These are phyloP conservation scores for Colletotrichum phormii DNA, from an alignment of 2,329 filamentous ascomycete species.

Conservation along the genomic window DNA sequence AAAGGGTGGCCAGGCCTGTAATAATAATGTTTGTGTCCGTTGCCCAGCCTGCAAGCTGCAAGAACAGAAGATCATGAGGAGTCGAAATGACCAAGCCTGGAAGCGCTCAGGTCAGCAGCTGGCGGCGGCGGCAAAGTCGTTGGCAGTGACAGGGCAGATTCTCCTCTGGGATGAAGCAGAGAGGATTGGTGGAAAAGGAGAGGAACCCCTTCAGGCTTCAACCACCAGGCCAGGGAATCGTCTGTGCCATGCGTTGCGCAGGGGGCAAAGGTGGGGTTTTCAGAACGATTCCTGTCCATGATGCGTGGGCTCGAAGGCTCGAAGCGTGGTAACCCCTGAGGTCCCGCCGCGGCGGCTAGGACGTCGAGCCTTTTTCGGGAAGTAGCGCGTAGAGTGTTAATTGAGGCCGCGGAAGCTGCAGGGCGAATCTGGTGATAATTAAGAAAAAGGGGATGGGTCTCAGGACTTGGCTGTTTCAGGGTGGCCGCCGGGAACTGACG, in stretches of 20 bases:
- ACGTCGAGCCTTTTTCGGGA: constrained; percentile 23
- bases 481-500: constrained; percentile 28
- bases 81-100: background rate
- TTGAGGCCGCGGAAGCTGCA: constrained; percentile 25
- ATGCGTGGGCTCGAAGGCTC: no score
- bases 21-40: constrained; percentile 3
- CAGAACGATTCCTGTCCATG: background rate
- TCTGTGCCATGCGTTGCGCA: constrained; percentile 11
- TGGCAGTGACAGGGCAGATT: no score
- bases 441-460: constrained; percentile 32
- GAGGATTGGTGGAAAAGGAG: constrained; percentile 31
- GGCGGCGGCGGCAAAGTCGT: constrained; percentile 24
- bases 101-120: constrained; percentile 12
- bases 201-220: background rate
- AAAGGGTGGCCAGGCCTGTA: background rate
- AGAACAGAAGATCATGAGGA: background rate
- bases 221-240: background rate
- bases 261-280: constrained; percentile 4
- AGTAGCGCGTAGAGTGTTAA: constrained; percentile 33
- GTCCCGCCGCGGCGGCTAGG: constrained; percentile 19
- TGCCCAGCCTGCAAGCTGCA: constrained; percentile 2
- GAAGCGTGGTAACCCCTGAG: background rate
- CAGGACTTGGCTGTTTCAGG: constrained; percentile 36
- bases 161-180: background rate
- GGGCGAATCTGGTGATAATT: constrained; percentile 29